A percentile compares a stretch with the other conserved stretches of the same genome.
Conservation (phyloP, 495 filamentous ascomycete genomes). For the Usnea hakonensis region DNA sequence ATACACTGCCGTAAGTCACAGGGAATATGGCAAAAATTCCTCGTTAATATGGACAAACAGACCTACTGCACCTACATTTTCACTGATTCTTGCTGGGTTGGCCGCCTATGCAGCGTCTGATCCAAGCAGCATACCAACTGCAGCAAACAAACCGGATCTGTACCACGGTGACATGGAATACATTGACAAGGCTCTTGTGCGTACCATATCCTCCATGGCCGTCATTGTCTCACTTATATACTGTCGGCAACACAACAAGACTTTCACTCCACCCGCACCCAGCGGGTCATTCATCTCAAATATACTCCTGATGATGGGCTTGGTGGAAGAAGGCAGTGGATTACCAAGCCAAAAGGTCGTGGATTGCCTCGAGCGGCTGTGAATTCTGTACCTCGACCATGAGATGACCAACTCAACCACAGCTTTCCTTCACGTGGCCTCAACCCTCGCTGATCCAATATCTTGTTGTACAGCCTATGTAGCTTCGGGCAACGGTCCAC, state of each 20-base stretch:
- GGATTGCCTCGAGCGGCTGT: constrained; percentile 34
- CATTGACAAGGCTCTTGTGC: constrained; percentile 37
- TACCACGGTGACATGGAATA: constrained; percentile 31
- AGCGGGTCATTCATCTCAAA: constrained; percentile 38
- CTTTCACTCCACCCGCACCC: constrained; percentile 33
- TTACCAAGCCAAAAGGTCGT: constrained; percentile 31
- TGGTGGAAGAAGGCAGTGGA: constrained; percentile 30
- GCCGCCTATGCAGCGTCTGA: constrained; percentile 36
- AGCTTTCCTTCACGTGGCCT: constrained; percentile 43
- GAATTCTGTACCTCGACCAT: constrained; percentile 44
- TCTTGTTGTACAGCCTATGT: constrained; percentile 34
- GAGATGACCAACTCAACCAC: constrained; percentile 48
- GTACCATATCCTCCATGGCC: constrained; percentile 35
- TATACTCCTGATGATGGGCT: constrained; percentile 38
- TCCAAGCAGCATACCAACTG: constrained; percentile 33
- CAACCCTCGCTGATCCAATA: constrained; percentile 40
- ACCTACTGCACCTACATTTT: constrained; percentile 9
- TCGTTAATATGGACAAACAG: neutral
- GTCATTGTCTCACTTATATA: constrained; percentile 33
- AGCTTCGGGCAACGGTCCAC: constrained; percentile 38
- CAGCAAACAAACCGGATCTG: constrained; percentile 31
- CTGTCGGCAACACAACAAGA: constrained; percentile 32
- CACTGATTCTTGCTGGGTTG: constrained; percentile 38
- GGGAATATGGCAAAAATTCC: neutral
- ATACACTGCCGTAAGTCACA: neutral